Percentiles rank a stretch among this genome's conserved stretches.
Conservation (phyloP, 176 grass and related monocot genomes). For the Saccharum officinarum region DNA sequence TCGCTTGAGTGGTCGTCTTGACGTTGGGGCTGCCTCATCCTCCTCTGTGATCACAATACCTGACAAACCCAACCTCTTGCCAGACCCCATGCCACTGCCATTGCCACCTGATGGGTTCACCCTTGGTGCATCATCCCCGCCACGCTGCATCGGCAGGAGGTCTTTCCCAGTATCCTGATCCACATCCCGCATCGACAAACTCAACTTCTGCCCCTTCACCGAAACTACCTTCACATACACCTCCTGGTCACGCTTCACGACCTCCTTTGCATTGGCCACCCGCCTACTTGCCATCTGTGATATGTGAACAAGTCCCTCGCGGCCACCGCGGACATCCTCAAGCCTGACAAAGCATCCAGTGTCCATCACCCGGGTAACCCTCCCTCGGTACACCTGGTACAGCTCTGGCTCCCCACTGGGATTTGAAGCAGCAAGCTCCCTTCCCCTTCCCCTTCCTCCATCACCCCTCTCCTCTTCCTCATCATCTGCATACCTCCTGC, state of each 20-base stretch:
- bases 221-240: conserved; percentile 89
- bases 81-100: conserved; percentile 20
- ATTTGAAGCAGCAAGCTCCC: conserved; percentile 20
- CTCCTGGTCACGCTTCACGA: conserved; percentile 82
- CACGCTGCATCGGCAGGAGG: conserved; percentile 66
- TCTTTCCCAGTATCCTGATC: conserved; percentile 91
- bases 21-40: conserved; percentile 49
- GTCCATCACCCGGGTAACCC: conserved; percentile 81
- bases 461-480: conserved; percentile 39
- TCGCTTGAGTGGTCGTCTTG: conserved; percentile 70
- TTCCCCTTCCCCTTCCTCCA: conserved; percentile 40
- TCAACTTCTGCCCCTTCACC: conserved; percentile 75
- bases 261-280: conserved; percentile 78
- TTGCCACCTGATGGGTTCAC: conserved; percentile 60
- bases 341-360: conserved; percentile 89
- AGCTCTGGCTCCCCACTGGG: conserved; percentile 72
- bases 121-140: conserved; percentile 44
- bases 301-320: conserved; percentile 85
- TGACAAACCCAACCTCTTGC: conserved; percentile 68
- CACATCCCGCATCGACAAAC: conserved; percentile 79
- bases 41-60: conserved; percentile 83
- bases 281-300: conserved; percentile 72
- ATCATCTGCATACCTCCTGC: conserved; percentile 48
- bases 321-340: conserved; percentile 50
- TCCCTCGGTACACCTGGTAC: conserved; percentile 72